phyloP scores from a whole-genome alignment of 345 rosid species.

The Gossypium anomalum region DNA sequence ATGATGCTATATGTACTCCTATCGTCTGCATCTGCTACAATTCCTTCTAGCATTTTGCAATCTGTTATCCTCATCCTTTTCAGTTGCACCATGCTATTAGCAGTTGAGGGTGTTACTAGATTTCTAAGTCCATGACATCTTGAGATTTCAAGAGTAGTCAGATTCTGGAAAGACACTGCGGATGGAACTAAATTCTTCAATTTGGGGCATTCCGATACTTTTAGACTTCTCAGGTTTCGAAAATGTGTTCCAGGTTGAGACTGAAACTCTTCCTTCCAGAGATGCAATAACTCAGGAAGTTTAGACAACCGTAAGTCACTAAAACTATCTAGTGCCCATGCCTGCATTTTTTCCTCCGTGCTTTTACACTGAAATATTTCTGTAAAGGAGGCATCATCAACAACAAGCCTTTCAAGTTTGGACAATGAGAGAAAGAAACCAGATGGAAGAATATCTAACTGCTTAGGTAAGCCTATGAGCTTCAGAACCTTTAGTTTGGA shows the following conservation, averaged over 20 bases:
- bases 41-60: slow-evolving; percentile 19
- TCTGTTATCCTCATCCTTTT: slow-evolving; percentile 9
- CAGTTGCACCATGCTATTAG: slow-evolving; percentile 20
- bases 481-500: slow-evolving; percentile 7
- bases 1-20: not conserved
- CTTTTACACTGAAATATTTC: slow-evolving; percentile 7
- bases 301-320: slow-evolving; percentile 8
- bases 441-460: not conserved
- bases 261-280: not conserved
- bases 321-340: not conserved
- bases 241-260: not conserved
- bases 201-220: not conserved
- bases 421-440: not conserved
- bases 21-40: not conserved
- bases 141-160: slow-evolving; percentile 7
- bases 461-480: slow-evolving; percentile 7
- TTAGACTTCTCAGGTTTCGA: slow-evolving; percentile 1
- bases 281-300: slow-evolving; percentile 9
- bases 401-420: slow-evolving; percentile 14
- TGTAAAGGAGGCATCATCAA: not conserved
- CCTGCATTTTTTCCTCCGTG: not conserved
- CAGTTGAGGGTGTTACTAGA: slow-evolving; percentile 17
- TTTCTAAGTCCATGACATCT: slow-evolving; percentile 14
- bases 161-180: slow-evolving; percentile 7
- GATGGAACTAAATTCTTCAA: slow-evolving; percentile 17